phyloP scores from a whole-genome alignment of 106 monocot genomes.

The Apostasia shenzhenica region DNA sequence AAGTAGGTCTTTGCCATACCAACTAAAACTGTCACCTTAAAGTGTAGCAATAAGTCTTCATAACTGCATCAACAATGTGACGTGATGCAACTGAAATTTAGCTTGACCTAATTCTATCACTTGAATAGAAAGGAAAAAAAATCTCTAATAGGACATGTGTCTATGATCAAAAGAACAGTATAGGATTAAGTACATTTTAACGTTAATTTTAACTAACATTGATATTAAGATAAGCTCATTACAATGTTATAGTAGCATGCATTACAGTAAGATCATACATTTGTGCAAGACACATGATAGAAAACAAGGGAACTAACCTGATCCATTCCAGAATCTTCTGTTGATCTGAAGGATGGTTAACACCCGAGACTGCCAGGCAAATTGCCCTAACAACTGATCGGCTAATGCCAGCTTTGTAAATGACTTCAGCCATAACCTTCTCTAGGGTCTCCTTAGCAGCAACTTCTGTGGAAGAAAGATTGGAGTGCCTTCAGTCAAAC shows the following conservation, averaged over 20 bases:
- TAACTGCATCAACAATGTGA: background rate
- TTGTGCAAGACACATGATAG: background rate
- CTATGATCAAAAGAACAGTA: no score
- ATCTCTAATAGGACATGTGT: no score
- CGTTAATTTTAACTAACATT: no score
- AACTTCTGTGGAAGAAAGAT: constrained; percentile 41
- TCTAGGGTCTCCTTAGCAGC: constrained; percentile 76
- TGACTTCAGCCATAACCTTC: constrained; percentile 69
- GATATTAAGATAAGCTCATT: no score
- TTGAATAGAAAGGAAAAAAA: no score
- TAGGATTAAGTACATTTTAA: no score
- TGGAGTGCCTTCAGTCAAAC: background rate
- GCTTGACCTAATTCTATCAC: no score
- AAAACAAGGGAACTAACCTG: constrained; percentile 33
- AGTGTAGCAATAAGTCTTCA: background rate
- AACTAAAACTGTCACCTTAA: no score
- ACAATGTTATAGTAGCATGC: no score
- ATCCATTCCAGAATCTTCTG: constrained; percentile 72
- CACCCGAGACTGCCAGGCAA: constrained; percentile 95
- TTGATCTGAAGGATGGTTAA: constrained; percentile 90
- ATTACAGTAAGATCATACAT: background rate
- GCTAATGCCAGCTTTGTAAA: constrained; percentile 40
- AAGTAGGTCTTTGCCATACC: no score
- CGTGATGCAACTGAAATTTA: no score
- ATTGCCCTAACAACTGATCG: constrained; percentile 72